Percentiles rank a stretch among this genome's conserved stretches.
These are phyloP conservation scores for Boletus coccyginus DNA, from an alignment of 768 basidiomycete genomes.

Conservation along the genomic window DNA sequence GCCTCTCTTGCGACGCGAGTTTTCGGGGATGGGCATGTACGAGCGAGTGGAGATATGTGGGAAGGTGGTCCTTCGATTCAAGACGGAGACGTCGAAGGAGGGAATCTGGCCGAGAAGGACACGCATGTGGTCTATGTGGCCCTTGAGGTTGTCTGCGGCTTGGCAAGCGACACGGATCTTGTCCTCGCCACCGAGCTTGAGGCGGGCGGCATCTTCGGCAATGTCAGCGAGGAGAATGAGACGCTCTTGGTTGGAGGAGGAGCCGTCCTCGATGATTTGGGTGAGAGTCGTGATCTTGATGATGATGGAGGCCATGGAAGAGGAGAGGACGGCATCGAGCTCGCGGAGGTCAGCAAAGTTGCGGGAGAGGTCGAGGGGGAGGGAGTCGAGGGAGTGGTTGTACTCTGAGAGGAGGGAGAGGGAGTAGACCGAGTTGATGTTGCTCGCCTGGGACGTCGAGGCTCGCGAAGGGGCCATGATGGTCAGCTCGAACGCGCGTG, in stretches of 20 bases:
- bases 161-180: slow-evolving; percentile 94
- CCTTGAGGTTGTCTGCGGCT: slow-evolving; percentile 83
- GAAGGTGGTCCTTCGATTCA: slow-evolving; percentile 66
- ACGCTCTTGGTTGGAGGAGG: slow-evolving; percentile 62
- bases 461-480: slow-evolving; percentile 37
- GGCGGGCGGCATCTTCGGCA: slow-evolving; percentile 86
- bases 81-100: slow-evolving; percentile 53
- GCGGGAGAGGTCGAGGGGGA: slow-evolving; percentile 92
- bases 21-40: slow-evolving; percentile 67
- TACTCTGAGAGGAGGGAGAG: slow-evolving; percentile 77
- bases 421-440: slow-evolving; percentile 52
- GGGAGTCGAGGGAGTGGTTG: slow-evolving; percentile 88
- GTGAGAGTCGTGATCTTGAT: slow-evolving; percentile 75
- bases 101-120: slow-evolving; percentile 62
- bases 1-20: slow-evolving; percentile 59
- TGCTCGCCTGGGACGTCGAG: slow-evolving; percentile 21
- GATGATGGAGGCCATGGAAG: slow-evolving; percentile 80
- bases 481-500: slow-evolving; percentile 5
- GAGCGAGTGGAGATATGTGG: slow-evolving; percentile 72
- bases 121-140: slow-evolving; percentile 58
- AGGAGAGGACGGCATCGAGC: slow-evolving; percentile 95
- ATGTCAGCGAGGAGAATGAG: slow-evolving; percentile 89
- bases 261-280: slow-evolving; percentile 66
- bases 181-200: slow-evolving; percentile 95
- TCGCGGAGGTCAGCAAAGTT: slow-evolving; percentile 95